phyloP scores from a whole-genome alignment of 306 rosid species.

The Rubus parviflorus region DNA sequence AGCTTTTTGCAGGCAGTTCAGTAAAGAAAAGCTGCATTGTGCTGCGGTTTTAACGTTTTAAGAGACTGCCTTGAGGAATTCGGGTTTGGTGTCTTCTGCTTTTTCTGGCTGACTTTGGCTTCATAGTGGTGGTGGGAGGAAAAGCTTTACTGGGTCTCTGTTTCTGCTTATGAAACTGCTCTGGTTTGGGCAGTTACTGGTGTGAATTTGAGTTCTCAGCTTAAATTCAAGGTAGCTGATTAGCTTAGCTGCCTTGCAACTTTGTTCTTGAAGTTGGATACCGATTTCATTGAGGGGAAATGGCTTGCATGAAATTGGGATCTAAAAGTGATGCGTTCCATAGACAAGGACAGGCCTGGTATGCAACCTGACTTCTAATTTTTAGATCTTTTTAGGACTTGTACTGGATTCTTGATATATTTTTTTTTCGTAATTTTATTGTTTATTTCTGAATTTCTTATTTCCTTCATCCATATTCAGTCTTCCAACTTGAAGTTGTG shows the following conservation, averaged over 20 bases:
- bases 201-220: slow-evolving; percentile 18
- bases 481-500: neutral
- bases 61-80: slow-evolving; percentile 19
- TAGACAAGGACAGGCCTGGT: slow-evolving; percentile 99
- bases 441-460: neutral
- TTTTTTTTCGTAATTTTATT: neutral
- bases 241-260: slow-evolving; percentile 16
- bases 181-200: slow-evolving; percentile 23
- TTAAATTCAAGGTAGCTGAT: slow-evolving; percentile 12
- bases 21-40: slow-evolving; percentile 54
- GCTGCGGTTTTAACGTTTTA: slow-evolving; percentile 27
- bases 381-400: neutral
- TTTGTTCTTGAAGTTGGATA: slow-evolving; percentile 13
- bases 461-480: neutral
- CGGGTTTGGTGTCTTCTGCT: slow-evolving; percentile 13
- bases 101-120: slow-evolving; percentile 22
- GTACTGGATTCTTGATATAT: neutral
- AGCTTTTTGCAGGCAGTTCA: slow-evolving; percentile 26
- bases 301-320: slow-evolving; percentile 96
- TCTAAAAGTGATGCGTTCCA: slow-evolving; percentile 93
- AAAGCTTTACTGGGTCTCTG: slow-evolving; percentile 17
- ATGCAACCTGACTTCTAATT: slow-evolving; percentile 23
- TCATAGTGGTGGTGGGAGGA: slow-evolving; percentile 14
- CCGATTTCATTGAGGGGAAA: slow-evolving; percentile 30
- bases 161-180: slow-evolving; percentile 16